These are phyloP conservation scores for Aegilops longissima DNA, from an alignment of 176 grass and related monocot genomes.

Conservation along the genomic window DNA sequence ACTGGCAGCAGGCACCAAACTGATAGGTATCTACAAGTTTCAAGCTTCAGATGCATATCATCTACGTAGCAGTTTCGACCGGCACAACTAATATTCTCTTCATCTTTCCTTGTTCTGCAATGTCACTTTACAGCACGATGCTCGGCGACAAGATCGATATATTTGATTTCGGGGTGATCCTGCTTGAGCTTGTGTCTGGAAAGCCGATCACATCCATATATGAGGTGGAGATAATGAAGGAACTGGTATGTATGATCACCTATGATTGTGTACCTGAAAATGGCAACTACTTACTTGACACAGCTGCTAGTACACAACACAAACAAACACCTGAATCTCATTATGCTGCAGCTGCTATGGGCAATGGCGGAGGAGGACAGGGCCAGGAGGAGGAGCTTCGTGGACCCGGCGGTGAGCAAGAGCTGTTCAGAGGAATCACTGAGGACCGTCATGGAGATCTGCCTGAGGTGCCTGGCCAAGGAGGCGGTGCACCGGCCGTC, in stretches of 20 bases:
- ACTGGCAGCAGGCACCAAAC: constrained; percentile 44
- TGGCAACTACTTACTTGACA: no score
- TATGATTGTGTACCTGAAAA: no score
- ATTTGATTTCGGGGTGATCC: constrained; percentile 79
- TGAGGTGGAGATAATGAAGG: constrained; percentile 83
- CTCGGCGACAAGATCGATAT: constrained; percentile 69
- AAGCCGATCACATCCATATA: constrained; percentile 71
- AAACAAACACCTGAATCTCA: neutral
- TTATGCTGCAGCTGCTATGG: constrained; percentile 57
- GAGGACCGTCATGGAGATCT: constrained; percentile 84
- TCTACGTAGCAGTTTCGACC: neutral
- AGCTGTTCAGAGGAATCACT: constrained; percentile 74
- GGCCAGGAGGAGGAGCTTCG: constrained; percentile 64
- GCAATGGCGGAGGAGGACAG: constrained; percentile 55
- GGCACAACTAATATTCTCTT: neutral
- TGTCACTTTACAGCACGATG: constrained; percentile 40
- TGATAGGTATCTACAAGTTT: constrained; percentile 48
- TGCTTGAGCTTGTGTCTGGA: constrained; percentile 87
- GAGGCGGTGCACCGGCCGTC: constrained; percentile 77
- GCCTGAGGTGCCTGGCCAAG: constrained; percentile 80
- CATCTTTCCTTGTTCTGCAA: neutral
- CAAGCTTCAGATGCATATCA: neutral
- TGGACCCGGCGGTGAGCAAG: constrained; percentile 60
- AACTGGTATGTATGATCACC: constrained; percentile 52
- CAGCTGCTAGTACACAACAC: no score